phyloP scores from a whole-genome alignment of 352 stramenopile species.

The Blastocystis sp. region DNA sequence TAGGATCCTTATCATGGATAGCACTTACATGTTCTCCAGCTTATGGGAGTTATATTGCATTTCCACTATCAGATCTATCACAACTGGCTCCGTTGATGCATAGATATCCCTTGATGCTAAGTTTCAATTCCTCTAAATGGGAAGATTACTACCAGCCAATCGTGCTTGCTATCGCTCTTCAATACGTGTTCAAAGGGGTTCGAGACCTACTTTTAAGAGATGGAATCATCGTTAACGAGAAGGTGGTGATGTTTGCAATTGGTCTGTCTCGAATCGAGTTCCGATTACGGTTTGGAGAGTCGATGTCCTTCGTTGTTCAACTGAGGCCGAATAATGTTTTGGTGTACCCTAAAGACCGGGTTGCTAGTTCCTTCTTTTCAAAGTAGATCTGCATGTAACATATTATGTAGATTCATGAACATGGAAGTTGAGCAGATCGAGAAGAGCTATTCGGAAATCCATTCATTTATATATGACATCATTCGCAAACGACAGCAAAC shows the following conservation, averaged over 20 bases:
- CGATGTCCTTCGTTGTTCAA: neutral
- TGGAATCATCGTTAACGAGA: neutral
- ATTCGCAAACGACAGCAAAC: neutral
- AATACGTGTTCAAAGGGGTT: conserved; percentile 1
- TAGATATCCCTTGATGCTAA: neutral
- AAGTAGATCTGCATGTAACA: neutral
- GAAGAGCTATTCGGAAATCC: neutral
- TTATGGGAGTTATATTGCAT: neutral
- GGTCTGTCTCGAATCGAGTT: neutral
- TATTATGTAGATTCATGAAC: conserved; percentile 1
- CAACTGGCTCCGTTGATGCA: neutral
- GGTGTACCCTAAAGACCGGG: neutral
- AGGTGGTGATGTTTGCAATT: neutral
- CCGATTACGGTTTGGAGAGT: neutral
- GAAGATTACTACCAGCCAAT: neutral
- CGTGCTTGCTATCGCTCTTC: conserved; percentile 1
- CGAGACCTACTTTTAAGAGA: neutral
- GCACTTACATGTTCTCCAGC: neutral
- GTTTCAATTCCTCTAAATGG: neutral
- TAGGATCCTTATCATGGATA: neutral
- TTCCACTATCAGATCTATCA: neutral
- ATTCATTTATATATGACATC: conserved; percentile 6
- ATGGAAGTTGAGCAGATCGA: neutral
- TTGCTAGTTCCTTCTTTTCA: neutral
- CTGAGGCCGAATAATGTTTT: neutral